phyloP scores from a whole-genome alignment of 2,329 filamentous ascomycete genomes.

The Nemania sp. region DNA sequence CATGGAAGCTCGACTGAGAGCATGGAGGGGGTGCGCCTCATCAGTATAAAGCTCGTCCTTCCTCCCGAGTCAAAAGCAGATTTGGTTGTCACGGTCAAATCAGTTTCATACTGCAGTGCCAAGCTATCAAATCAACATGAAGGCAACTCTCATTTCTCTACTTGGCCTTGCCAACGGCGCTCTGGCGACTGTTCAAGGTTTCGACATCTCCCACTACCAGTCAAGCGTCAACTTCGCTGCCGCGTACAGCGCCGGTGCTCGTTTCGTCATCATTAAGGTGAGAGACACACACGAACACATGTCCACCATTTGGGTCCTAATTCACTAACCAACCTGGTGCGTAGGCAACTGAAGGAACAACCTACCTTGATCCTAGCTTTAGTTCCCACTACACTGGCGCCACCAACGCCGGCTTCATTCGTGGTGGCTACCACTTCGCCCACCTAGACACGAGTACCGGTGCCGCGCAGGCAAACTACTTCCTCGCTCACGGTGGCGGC shows the following conservation, averaged over 20 bases:
- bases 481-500: constrained; percentile 56
- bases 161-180: constrained; percentile 26
- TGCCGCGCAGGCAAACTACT: constrained; percentile 54
- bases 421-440: constrained; percentile 61
- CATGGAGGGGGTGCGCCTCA: background rate
- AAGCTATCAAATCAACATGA: constrained; percentile 23
- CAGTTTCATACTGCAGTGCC: background rate
- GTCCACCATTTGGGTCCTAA: background rate
- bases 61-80: constrained; percentile 1
- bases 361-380: constrained; percentile 50
- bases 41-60: constrained; percentile 14
- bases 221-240: constrained; percentile 42
- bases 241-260: constrained; percentile 45
- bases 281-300: background rate
- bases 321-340: constrained; percentile 1
- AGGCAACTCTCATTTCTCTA: constrained; percentile 17
- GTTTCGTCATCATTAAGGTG: constrained; percentile 52
- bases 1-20: background rate
- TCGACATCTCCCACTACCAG: constrained; percentile 49
- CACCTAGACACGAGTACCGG: constrained; percentile 49
- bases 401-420: constrained; percentile 55
- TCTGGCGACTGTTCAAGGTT: constrained; percentile 44
- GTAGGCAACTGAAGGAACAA: constrained; percentile 57
- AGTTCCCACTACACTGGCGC: constrained; percentile 53
- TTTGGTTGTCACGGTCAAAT: background rate